These are phyloP conservation scores for Stagonosporopsis chrysanthemi DNA, from an alignment of 2,329 filamentous ascomycete species.

Conservation along the genomic window DNA sequence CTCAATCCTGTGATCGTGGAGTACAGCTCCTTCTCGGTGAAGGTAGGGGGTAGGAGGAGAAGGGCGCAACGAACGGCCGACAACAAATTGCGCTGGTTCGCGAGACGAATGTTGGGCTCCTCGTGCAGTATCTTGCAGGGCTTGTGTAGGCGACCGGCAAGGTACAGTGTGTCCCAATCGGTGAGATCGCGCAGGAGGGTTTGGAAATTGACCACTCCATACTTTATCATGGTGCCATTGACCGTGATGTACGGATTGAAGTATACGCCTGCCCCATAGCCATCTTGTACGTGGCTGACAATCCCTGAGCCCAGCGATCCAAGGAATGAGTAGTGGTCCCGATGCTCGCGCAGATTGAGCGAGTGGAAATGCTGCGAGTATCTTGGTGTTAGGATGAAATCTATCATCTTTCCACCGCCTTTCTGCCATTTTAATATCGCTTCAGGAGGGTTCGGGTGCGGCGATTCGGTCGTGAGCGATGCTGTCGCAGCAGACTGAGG, in stretches of 20 bases:
- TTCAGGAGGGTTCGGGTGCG: constrained; percentile 82
- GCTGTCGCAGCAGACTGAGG: constrained; percentile 69
- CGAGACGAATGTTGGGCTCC: constrained; percentile 87
- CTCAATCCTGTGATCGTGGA: constrained; percentile 90
- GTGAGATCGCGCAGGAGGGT: constrained; percentile 86
- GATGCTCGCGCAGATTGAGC: constrained; percentile 86
- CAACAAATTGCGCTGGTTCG: constrained; percentile 94
- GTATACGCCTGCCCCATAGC: constrained; percentile 91
- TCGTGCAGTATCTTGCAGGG: constrained; percentile 97
- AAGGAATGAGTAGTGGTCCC: constrained; percentile 89
- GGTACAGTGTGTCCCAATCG: constrained; percentile 92
- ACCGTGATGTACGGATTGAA: constrained; percentile 96
- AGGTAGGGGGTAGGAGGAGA: constrained; percentile 80
- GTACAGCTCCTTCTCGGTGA: constrained; percentile 89
- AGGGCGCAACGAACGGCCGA: constrained; percentile 90
- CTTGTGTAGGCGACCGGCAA: constrained; percentile 96
- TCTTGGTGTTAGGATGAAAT: constrained; percentile 96
- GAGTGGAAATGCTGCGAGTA: constrained; percentile 97
- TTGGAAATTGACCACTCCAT: constrained; percentile 93
- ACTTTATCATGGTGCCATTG: constrained; percentile 96
- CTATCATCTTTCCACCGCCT: constrained; percentile 92
- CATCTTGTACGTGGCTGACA: constrained; percentile 85
- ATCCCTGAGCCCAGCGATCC: constrained; percentile 83
- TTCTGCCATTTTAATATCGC: constrained; percentile 86
- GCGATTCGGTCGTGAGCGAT: constrained; percentile 63